Base-by-base conservation (phyloP, 2,329 filamentous ascomycete genomes). In the Coniochaeta sp. region DNA sequence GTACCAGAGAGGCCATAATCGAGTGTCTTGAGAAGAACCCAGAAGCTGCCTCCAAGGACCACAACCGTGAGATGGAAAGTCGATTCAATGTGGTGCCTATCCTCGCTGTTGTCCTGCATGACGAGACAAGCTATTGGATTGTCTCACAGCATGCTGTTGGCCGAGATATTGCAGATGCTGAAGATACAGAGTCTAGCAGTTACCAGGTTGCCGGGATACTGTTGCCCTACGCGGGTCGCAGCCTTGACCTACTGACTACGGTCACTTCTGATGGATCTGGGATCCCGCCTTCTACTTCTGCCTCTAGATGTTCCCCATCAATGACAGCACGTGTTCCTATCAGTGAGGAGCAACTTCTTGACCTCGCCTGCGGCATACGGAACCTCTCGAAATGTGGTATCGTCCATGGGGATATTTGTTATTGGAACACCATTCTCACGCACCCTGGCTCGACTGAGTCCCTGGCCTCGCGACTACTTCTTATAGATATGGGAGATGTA, bases 41-140 rank as follows among this genome's bases (percentile, higher is more conserved):
- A 59, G 57, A 31, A 57, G 19, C 19, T 36, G 54, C 54, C 54
- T 33, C 54, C 54, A 59, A 33, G 57, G 59, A 63, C 19, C 40
- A 56, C 26, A 60, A 59, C 47, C 14, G 8, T 57, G 62, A 60
- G 56, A 65, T 65, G 63, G 57, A 40, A n/a, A 54, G 58, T 12
- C 58, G 58, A 9, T 62, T 65, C 58, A 58, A 59, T 54, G 57
- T 65, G 16, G 62, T 65, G 8, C 63, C 63, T 22, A 59, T 64
- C 12, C 55, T 60, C 36, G 63, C 61, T 50, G 62, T 65, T 9
- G 60, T 65, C 57, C 57, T 62, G 54, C 54, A 57, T 17, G 54
- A 57, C 54, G 54, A 57, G 54, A 57, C 54, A 57, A 57, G 54
- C 54, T 33, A 57, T 31, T 57, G 54, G 56, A 50, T 50, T 28